Evolutionary conservation across 2,329 filamentous ascomycete genomes (phyloP), one percentile per base, ranked within the genome.

Genomic region (Lachnellula willkommii): DNA sequence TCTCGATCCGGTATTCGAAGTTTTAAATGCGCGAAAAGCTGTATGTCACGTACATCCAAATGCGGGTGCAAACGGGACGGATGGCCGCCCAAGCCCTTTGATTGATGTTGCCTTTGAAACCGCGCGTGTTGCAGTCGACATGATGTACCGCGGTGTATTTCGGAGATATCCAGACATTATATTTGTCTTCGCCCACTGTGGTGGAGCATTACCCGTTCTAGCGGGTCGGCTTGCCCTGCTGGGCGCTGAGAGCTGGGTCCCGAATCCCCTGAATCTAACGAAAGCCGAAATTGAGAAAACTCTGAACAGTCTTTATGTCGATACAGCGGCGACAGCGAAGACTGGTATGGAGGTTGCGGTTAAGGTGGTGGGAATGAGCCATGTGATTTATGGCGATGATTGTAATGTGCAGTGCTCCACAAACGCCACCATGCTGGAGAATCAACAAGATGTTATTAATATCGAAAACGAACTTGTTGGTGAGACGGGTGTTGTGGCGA

Each of bases 361-460:
- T 22, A 43, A 53, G 17, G 47, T 53, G 40, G 40, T 32, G 11
- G 50, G 50, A 4, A 36, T 17, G 40, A 36, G 35, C 12, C 39
- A 42, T 14, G 17, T 28, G 22, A 35, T 53, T 17, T 53, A 53
- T 53, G 26, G 40, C 28, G 40, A 8, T 46, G 40, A 53, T 53
- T 53, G 40, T 24, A 17, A 42, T 12, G 50, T 53, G 12, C 50
- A 24, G 5, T 53, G 40, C 36, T 43, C 20, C 12, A 46, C 11
- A 5, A 22, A 53, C 9, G 50, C 20, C 9, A 53, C 42, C 14
- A 35, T 53, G 40, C 26, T 47, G 15, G 50, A 47, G 24, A 53
- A 60, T 74, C 40, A 43, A 17, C 14, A 43, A 9, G 40, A 43
- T 43, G 40, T 43, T 9, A 9, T 43, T 15, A 20, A 20, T 5